Evolutionary conservation across 192 early-diverging fungal genomes (phyloP).

Genomic region (Dimargaris xerosporica): DNA sequence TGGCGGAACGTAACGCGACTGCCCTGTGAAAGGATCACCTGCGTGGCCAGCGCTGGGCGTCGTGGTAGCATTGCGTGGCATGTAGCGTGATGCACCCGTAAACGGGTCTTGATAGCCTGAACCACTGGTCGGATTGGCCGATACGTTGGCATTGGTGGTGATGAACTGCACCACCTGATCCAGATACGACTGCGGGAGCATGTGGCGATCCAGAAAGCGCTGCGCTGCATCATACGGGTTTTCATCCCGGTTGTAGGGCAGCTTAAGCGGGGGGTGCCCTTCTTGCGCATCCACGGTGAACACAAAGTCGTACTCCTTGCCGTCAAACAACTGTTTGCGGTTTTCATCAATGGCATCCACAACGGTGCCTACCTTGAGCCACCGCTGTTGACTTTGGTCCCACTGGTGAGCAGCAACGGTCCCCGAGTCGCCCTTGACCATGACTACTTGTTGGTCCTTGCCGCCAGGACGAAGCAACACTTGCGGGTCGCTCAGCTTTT

Average conservation of each 20-base stretch:
- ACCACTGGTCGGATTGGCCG: slow-evolving; percentile 16
- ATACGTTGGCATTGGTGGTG: slow-evolving; percentile 57
- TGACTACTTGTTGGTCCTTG: slow-evolving; percentile 77
- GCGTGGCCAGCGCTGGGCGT: neutral
- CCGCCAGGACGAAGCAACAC: slow-evolving; percentile 23
- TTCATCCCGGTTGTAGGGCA: slow-evolving; percentile 85
- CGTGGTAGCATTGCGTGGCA: slow-evolving; percentile 5
- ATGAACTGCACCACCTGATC: slow-evolving; percentile 96
- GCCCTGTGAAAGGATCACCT: neutral
- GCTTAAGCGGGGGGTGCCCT: slow-evolving; percentile 63
- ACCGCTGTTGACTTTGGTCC: slow-evolving; percentile 36
- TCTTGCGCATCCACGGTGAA: slow-evolving; percentile 93
- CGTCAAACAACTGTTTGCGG: slow-evolving; percentile 65
- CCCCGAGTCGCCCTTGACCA: slow-evolving; percentile 55
- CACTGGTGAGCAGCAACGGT: slow-evolving; percentile 83
- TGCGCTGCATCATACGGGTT: slow-evolving; percentile 92
- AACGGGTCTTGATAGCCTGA: slow-evolving; percentile 17
- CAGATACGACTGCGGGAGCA: slow-evolving; percentile 66
- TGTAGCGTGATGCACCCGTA: slow-evolving; percentile 10
- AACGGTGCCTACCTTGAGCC: slow-evolving; percentile 86
- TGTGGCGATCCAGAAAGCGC: slow-evolving; percentile 66
- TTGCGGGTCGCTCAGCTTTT: neutral
- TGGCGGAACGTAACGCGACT: slow-evolving; percentile 12
- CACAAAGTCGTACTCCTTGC: slow-evolving; percentile 91
- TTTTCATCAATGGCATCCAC: slow-evolving; percentile 69